A percentile compares a stretch with the other conserved stretches of the same genome.
These are phyloP conservation scores for Oleoguttula mirabilis DNA, from an alignment of 495 filamentous ascomycete genomes.

Conservation along the genomic window DNA sequence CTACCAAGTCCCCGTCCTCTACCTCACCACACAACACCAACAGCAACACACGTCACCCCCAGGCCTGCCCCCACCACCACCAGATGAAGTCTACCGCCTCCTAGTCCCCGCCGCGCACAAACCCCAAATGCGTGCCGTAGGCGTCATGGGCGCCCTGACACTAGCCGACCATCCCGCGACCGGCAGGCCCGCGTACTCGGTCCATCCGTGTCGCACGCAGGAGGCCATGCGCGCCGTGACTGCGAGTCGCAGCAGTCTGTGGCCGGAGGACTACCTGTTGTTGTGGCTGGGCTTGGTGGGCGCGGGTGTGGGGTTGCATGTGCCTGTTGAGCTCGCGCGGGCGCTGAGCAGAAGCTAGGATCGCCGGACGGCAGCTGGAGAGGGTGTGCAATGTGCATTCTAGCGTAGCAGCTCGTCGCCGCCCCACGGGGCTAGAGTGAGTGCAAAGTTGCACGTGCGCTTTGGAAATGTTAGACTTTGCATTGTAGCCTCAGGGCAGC, in stretches of 20 bases:
- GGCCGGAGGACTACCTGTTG: slow-evolving; percentile 58
- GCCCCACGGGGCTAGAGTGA: too few species aligned
- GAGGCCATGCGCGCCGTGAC: slow-evolving; percentile 51
- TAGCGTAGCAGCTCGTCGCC: too few species aligned
- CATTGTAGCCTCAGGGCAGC: too few species aligned
- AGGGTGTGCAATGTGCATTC: too few species aligned
- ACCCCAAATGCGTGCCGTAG: slow-evolving; percentile 42
- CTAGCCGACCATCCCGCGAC: slow-evolving; percentile 67
- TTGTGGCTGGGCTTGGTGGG: slow-evolving; percentile 73
- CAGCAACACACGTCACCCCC: slow-evolving; percentile 23
- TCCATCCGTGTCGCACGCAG: slow-evolving; percentile 78
- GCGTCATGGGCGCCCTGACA: slow-evolving; percentile 64
- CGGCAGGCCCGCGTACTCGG: slow-evolving; percentile 61
- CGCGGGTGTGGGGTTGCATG: slow-evolving; percentile 55
- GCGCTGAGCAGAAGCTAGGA: neutral
- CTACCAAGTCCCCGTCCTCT: slow-evolving; percentile 47
- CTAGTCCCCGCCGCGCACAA: slow-evolving; percentile 56
- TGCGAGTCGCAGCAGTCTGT: slow-evolving; percentile 32
- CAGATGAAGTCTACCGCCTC: slow-evolving; percentile 52
- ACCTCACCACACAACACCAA: slow-evolving; percentile 39
- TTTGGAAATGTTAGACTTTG: too few species aligned
- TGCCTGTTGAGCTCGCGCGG: slow-evolving; percentile 42
- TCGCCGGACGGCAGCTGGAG: too few species aligned
- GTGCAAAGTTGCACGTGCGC: too few species aligned
- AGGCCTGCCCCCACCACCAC: slow-evolving; percentile 2